Conservation (phyloP, 129 eudicot genomes). For the Glebionis coronaria region DNA sequence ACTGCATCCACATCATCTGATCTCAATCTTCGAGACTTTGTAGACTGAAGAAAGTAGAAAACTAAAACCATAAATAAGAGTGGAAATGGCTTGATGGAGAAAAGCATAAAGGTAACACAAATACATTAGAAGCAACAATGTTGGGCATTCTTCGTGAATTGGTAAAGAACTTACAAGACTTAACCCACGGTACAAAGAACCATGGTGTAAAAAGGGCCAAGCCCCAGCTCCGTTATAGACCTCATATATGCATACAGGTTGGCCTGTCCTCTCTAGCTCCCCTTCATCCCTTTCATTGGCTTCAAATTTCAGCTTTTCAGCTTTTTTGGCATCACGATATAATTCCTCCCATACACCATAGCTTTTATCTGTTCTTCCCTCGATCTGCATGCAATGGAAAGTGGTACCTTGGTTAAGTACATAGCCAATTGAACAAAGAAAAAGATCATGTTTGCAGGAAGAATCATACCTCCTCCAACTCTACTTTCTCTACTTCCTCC, state of each 20-base stretch:
- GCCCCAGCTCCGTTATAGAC: conserved; percentile 87
- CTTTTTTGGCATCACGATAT: conserved; percentile 76
- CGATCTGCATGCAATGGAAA: conserved; percentile 48
- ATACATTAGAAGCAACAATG: too few species aligned
- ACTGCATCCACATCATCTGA: conserved; percentile 98
- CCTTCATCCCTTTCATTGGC: conserved; percentile 96
- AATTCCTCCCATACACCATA: conserved; percentile 91
- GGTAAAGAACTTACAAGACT: conserved; percentile 69
- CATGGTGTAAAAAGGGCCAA: conserved; percentile 98
- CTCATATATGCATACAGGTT: conserved; percentile 88
- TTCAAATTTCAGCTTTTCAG: conserved; percentile 80
- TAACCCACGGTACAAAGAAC: conserved; percentile 93
- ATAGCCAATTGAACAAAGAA: neutral
- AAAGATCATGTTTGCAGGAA: conserved; percentile 11
- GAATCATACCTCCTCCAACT: conserved; percentile 70
- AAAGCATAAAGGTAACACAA: neutral
- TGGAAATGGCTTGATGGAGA: neutral
- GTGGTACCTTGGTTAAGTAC: conserved; percentile 22
- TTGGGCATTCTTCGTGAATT: conserved; percentile 1
- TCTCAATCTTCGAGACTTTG: conserved; percentile 66
- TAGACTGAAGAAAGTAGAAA: conserved; percentile 43
- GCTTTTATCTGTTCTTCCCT: conserved; percentile 84
- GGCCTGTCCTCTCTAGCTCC: conserved; percentile 94
- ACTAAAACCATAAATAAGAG: conserved; percentile 18
- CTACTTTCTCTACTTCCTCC: conserved; percentile 82